phyloP scores from a whole-genome alignment of 140 eudicot species.

The Oenanthe javanica region DNA sequence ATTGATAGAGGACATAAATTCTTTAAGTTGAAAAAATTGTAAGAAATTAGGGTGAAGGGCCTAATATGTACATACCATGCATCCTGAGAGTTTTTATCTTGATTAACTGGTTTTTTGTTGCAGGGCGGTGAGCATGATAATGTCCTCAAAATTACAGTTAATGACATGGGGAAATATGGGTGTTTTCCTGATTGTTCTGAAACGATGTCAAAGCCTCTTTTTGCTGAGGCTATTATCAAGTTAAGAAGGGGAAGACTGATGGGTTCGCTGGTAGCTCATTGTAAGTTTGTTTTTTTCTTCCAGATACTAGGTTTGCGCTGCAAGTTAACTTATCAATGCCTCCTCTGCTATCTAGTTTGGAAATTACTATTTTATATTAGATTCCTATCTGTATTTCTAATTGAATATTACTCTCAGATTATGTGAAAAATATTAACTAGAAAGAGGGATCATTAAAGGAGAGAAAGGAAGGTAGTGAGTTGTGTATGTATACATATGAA shows the following conservation, averaged over 20 bases:
- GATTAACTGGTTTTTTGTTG: neutral
- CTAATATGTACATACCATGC: neutral
- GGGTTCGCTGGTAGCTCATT: slow-evolving; percentile 53
- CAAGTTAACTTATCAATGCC: neutral
- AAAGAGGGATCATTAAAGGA: neutral
- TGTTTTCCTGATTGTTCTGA: slow-evolving; percentile 65
- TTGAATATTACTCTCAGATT: neutral
- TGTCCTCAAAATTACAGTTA: slow-evolving; percentile 48
- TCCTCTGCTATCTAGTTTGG: neutral
- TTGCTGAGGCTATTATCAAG: slow-evolving; percentile 52
- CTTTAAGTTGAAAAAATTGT: neutral
- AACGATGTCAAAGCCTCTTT: slow-evolving; percentile 58
- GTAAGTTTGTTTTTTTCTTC: slow-evolving; percentile 33
- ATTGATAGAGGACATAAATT: neutral
- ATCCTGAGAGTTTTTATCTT: neutral
- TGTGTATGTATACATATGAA: neutral
- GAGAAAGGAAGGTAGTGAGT: neutral
- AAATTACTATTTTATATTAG: neutral
- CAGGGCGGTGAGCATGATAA: slow-evolving; percentile 53
- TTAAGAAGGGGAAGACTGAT: slow-evolving; percentile 49
- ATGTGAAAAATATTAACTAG: neutral
- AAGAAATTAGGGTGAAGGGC: neutral
- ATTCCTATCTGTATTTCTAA: neutral
- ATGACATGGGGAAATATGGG: slow-evolving; percentile 88
- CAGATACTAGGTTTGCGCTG: neutral